phyloP scores from a whole-genome alignment of 495 filamentous ascomycete species.

The Annulohypoxylon moriforme region DNA sequence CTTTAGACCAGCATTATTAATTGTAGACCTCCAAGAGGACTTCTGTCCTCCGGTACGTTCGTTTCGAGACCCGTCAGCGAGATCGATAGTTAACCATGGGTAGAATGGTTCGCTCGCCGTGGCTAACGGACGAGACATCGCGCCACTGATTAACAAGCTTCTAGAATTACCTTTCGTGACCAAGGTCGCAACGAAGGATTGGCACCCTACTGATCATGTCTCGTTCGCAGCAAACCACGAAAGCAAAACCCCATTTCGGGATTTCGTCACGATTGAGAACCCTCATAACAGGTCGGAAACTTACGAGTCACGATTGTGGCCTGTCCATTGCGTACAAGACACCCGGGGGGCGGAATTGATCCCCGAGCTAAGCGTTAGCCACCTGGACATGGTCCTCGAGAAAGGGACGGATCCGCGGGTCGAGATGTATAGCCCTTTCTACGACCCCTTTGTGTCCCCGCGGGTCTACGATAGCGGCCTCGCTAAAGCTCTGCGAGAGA shows the following conservation, averaged over 20 bases:
- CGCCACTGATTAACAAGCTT: slow-evolving; percentile 78
- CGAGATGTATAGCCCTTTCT: slow-evolving; percentile 95
- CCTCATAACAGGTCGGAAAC: slow-evolving; percentile 71
- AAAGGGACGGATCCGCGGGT: slow-evolving; percentile 80
- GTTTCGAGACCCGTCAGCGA: background rate
- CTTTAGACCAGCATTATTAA: slow-evolving; percentile 63
- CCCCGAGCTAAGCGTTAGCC: slow-evolving; percentile 72
- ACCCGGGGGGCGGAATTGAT: slow-evolving; percentile 80
- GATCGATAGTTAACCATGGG: slow-evolving; percentile 17
- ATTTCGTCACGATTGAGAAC: slow-evolving; percentile 72
- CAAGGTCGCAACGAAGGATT: slow-evolving; percentile 89
- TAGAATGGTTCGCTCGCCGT: slow-evolving; percentile 89
- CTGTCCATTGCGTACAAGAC: slow-evolving; percentile 83
- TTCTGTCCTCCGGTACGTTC: slow-evolving; percentile 87
- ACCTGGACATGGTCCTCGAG: slow-evolving; percentile 72
- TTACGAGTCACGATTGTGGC: slow-evolving; percentile 82
- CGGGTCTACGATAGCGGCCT: slow-evolving; percentile 72
- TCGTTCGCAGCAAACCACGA: slow-evolving; percentile 89
- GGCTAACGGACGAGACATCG: slow-evolving; percentile 72
- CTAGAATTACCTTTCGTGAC: slow-evolving; percentile 76
- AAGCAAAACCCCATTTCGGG: slow-evolving; percentile 72
- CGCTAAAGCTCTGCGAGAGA: slow-evolving; percentile 63
- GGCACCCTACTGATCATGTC: slow-evolving; percentile 84
- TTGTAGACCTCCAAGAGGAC: slow-evolving; percentile 95
- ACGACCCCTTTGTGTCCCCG: slow-evolving; percentile 69